These are phyloP conservation scores for Lagenaria siceraria DNA, from an alignment of 306 rosid species.

Conservation along the genomic window DNA sequence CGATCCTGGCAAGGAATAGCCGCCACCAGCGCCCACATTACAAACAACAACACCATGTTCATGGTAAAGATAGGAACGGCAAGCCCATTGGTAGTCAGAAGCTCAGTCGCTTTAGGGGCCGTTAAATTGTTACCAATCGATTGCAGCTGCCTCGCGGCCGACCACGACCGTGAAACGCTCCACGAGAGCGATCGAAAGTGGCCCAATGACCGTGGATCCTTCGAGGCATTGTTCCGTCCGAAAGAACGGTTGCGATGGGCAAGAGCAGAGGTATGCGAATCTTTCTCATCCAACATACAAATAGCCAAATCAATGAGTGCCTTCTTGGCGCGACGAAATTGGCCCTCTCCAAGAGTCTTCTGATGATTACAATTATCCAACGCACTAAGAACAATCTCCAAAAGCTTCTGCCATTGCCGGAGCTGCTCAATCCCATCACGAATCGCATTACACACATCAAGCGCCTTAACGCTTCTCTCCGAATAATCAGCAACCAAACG, in stretches of 20 bases:
- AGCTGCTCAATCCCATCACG: constrained; percentile 86
- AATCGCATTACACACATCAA: constrained; percentile 81
- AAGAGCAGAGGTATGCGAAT: constrained; percentile 22
- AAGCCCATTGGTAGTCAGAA: constrained; percentile 43
- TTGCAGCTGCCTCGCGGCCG: constrained; percentile 83
- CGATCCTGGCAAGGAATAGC: constrained; percentile 98
- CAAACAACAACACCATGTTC: constrained; percentile 47
- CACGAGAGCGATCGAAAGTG: constrained; percentile 82
- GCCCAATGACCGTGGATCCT: constrained; percentile 31
- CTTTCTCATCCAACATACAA: constrained; percentile 78
- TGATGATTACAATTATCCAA: constrained; percentile 34
- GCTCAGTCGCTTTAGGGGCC: constrained; percentile 54
- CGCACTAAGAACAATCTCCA: constrained; percentile 63
- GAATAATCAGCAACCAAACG: constrained; percentile 59
- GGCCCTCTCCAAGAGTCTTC: constrained; percentile 57
- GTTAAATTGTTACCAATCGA: constrained; percentile 50
- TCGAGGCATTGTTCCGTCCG: constrained; percentile 36
- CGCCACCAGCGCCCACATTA: constrained; percentile 89
- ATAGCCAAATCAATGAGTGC: constrained; percentile 71
- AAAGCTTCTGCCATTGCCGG: constrained; percentile 61
- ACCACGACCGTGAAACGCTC: constrained; percentile 90
- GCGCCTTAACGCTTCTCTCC: constrained; percentile 69
- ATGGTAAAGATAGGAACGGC: constrained; percentile 46
- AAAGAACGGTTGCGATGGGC: constrained; percentile 75
- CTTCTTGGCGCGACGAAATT: constrained; percentile 80